phyloP scores from a whole-genome alignment of 805 yeast species.

The Komagataella pseudopastoris region DNA sequence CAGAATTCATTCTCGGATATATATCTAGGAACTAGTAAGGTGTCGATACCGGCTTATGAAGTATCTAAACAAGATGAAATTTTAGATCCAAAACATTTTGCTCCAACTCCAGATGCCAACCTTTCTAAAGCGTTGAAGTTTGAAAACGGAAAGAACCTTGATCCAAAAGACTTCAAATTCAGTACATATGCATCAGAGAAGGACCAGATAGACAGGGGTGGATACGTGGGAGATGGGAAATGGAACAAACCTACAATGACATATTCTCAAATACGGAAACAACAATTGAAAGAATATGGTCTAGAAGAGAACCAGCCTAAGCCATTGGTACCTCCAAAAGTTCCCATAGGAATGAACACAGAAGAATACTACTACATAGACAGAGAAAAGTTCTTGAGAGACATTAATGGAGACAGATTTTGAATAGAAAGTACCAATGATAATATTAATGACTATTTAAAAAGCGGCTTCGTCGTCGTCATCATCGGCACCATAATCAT shows the following conservation, averaged over 20 bases:
- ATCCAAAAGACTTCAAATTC: constrained; percentile 4
- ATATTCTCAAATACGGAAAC: constrained; percentile 1
- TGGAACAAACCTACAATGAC: constrained; percentile 2
- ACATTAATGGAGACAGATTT: constrained; percentile 3
- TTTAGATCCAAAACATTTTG: constrained; percentile 21
- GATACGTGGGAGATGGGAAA: constrained; percentile 5
- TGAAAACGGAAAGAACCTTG: constrained; percentile 2
- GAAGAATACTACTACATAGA: constrained; percentile 5
- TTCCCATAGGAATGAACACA: constrained; percentile 5
- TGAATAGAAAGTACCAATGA: neutral
- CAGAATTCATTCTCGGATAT: neutral
- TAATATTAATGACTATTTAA: constrained; percentile 13
- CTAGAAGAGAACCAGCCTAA: constrained; percentile 1
- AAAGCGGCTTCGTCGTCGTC: constrained; percentile 63
- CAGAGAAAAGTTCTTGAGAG: constrained; percentile 2
- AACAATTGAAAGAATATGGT: constrained; percentile 1
- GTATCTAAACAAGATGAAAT: constrained; percentile 15
- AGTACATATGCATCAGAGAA: constrained; percentile 3
- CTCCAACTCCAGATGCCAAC: constrained; percentile 32
- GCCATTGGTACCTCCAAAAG: constrained; percentile 7
- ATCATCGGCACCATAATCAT: constrained; percentile 35
- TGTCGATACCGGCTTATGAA: neutral
- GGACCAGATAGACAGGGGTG: neutral
- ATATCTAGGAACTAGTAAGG: neutral
- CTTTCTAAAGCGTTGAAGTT: constrained; percentile 2